A percentile compares a stretch with the other conserved stretches of the same genome.
Evolutionary conservation across 441 rosid genomes (phyloP).

Genomic region (Isatis lusitanica): DNA sequence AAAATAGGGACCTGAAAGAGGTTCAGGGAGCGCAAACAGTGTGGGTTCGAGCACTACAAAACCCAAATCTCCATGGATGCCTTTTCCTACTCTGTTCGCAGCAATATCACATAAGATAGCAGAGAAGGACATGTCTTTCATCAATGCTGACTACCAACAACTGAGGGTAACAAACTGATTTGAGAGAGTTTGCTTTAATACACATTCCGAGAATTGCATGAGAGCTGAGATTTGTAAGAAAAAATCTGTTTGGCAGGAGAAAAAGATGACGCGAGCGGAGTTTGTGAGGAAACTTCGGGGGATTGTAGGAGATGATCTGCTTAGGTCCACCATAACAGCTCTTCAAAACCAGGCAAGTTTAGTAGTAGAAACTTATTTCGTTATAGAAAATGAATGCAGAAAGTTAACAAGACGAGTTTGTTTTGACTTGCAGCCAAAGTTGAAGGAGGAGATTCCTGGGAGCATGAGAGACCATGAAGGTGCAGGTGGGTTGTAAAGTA

Average conservation of each 20-base stretch:
- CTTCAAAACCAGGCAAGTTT: slow-evolving; percentile 75
- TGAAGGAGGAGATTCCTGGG: slow-evolving; percentile 28
- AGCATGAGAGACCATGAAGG: slow-evolving; percentile 19
- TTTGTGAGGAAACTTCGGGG: slow-evolving; percentile 71
- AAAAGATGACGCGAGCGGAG: slow-evolving; percentile 62
- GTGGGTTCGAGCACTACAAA: slow-evolving; percentile 55
- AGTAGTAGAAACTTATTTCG: neutral
- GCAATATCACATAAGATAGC: slow-evolving; percentile 73
- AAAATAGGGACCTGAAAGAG: slow-evolving; percentile 27
- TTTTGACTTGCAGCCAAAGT: slow-evolving; percentile 25
- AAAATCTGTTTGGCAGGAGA: slow-evolving; percentile 44
- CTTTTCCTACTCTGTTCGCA: slow-evolving; percentile 80
- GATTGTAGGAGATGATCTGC: slow-evolving; percentile 73
- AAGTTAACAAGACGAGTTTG: neutral
- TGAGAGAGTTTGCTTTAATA: neutral
- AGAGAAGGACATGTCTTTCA: slow-evolving; percentile 53
- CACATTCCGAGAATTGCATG: neutral
- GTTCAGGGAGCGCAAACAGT: slow-evolving; percentile 42
- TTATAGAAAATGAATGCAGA: neutral
- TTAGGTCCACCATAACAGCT: slow-evolving; percentile 72
- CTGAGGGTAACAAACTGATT: slow-evolving; percentile 56
- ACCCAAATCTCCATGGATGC: slow-evolving; percentile 97
- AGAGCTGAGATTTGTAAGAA: neutral
- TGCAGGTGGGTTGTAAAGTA: slow-evolving; percentile 36
- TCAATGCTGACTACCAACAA: slow-evolving; percentile 51